These are phyloP conservation scores for Inonotus hispidus DNA, from an alignment of 1,284 basidiomycete species.

Conservation along the genomic window DNA sequence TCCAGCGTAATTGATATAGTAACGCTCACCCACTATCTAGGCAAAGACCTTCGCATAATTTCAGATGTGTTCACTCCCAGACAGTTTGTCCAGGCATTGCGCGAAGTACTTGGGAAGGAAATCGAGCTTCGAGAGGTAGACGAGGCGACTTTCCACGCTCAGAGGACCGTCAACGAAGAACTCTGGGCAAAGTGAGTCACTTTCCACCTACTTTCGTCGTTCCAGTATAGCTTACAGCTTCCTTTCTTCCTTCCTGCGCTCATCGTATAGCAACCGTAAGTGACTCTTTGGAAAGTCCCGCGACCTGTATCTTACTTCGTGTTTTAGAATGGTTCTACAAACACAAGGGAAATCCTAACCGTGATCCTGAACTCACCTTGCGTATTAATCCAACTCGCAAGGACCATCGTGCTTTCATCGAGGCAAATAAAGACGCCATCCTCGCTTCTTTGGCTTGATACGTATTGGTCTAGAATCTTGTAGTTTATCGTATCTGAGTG, in stretches of 20 bases:
- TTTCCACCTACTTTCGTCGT: background rate
- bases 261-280: background rate
- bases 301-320: background rate
- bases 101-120: constrained; percentile 5
- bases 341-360: constrained; percentile 7
- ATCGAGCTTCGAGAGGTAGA: constrained; percentile 4
- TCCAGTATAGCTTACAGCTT: background rate
- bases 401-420: background rate
- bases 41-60: constrained; percentile 14
- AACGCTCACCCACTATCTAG: background rate
- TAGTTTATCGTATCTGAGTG: no score
- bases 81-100: background rate
- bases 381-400: constrained; percentile 6
- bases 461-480: no score
- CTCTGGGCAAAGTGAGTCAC: constrained; percentile 1
- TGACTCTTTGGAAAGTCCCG: background rate
- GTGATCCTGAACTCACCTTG: constrained; percentile 8
- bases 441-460: background rate
- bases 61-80: constrained; percentile 15
- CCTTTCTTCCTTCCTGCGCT: background rate
- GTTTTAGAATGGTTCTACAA: constrained; percentile 15
- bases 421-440: constrained; percentile 8
- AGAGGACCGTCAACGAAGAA: background rate
- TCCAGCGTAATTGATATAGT: no score
- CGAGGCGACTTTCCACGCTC: background rate